These are phyloP conservation scores for Pterocarpus macrocarpus DNA, from an alignment of 306 rosid species.

Conservation along the genomic window DNA sequence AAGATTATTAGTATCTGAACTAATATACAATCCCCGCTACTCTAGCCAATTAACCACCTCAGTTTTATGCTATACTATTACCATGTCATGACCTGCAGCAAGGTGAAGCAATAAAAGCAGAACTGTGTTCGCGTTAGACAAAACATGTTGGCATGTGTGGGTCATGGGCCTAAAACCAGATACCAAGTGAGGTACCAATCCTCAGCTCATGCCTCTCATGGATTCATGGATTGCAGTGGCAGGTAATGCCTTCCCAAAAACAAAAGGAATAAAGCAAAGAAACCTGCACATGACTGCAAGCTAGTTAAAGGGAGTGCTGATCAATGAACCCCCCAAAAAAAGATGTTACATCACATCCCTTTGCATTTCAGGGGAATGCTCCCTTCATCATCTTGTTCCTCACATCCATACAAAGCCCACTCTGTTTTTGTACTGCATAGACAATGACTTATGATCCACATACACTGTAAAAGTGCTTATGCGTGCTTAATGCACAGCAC, in stretches of 20 bases:
- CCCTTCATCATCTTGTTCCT: constrained; percentile 40
- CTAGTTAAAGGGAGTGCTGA: constrained; percentile 24
- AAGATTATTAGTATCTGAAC: no score
- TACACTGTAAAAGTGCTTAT: constrained; percentile 11
- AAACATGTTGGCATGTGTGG: constrained; percentile 68
- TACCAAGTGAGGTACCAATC: constrained; percentile 30
- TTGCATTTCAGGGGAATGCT: constrained; percentile 36
- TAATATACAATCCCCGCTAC: no score
- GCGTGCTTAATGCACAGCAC: constrained; percentile 16
- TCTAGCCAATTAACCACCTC: no score
- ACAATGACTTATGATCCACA: constrained; percentile 44
- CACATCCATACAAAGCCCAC: constrained; percentile 40
- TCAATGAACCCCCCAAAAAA: constrained; percentile 41
- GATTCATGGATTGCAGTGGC: constrained; percentile 34
- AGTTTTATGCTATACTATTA: constrained; percentile 9
- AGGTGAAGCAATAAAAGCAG: constrained; percentile 39
- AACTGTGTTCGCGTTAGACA: constrained; percentile 58
- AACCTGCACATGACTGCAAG: constrained; percentile 51
- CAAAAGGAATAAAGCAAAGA: constrained; percentile 70
- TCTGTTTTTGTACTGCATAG: constrained; percentile 32
- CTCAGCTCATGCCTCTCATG: constrained; percentile 48
- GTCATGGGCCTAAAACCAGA: constrained; percentile 56
- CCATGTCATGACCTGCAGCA: constrained; percentile 24
- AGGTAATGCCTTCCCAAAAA: constrained; percentile 51
- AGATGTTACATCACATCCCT: constrained; percentile 70